Conservation (phyloP, 2,329 filamentous ascomycete species). For the Paracamarosporium sp. region DNA sequence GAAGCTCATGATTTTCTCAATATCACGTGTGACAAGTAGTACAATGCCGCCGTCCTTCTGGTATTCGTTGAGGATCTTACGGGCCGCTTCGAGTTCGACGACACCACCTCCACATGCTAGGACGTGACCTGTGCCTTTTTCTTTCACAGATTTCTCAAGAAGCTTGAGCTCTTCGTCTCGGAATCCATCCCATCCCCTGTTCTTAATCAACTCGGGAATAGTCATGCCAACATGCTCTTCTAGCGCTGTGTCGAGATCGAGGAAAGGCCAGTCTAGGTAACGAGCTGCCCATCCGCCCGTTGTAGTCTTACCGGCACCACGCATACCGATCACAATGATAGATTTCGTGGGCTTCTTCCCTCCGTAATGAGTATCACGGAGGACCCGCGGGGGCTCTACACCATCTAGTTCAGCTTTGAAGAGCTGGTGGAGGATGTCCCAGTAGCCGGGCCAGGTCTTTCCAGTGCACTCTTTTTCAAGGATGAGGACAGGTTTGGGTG, state of each 20-base stretch:
- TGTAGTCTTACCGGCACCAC: slow-evolving; percentile 95
- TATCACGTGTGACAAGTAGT: slow-evolving; percentile 85
- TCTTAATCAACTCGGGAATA: slow-evolving; percentile 85
- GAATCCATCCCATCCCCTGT: slow-evolving; percentile 87
- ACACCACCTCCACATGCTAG: slow-evolving; percentile 95
- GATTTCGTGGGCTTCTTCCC: slow-evolving; percentile 63
- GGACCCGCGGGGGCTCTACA: slow-evolving; percentile 61
- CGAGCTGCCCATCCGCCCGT: slow-evolving; percentile 84
- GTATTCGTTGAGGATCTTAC: slow-evolving; percentile 76
- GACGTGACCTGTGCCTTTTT: slow-evolving; percentile 76
- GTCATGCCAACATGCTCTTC: slow-evolving; percentile 75
- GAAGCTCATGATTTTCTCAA: slow-evolving; percentile 86
- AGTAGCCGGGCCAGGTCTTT: slow-evolving; percentile 99
- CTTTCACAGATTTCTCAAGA: slow-evolving; percentile 74
- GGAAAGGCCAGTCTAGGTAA: slow-evolving; percentile 75
- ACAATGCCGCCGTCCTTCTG: slow-evolving; percentile 81
- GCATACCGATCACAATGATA: slow-evolving; percentile 96
- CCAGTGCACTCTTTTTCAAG: slow-evolving; percentile 91
- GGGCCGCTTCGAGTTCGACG: slow-evolving; percentile 83
- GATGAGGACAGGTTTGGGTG: slow-evolving; percentile 75
- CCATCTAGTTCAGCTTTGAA: slow-evolving; percentile 83
- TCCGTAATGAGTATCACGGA: slow-evolving; percentile 44
- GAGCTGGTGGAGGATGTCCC: slow-evolving; percentile 82
- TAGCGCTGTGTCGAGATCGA: slow-evolving; percentile 88
- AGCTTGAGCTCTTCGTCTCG: slow-evolving; percentile 78